Base-by-base conservation (phyloP, 176 grass and related monocot species). In the Elaeis guineensis region DNA sequence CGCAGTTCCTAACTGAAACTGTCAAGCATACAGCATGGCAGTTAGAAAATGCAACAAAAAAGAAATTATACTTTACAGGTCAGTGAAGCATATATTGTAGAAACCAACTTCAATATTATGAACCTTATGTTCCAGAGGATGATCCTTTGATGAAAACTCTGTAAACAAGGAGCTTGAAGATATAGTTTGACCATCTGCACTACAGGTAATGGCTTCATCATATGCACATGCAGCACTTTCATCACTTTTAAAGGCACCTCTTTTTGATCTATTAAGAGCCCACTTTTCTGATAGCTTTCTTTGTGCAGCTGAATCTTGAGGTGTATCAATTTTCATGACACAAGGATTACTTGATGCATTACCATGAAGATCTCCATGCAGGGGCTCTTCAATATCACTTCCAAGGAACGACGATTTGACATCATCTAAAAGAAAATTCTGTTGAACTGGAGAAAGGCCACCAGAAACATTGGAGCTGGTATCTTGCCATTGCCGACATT, bases 401-500 rank as follows among this genome's bases (percentile, higher is more conserved):
- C 77, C 72, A 51, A 64, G 78, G 80, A 85, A 77, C 69, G 87
- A 79, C 39, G 84, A 89, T 70, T 81, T 92, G 48, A 77, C 69
- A 75, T 78, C 86, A 69, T 64, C 85, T 66, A 86, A 70, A 74
- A 89, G 75, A 11, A 84, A 75, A 73, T 87, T 83, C 49, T 85
- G 81, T 29, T 80, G 84, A 64, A 76, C 52, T 55, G 49, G 23
- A 83, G 62, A 54, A 70, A 64, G 14, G 18, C 70, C 68, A 59
- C 65, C 58, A 77, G 73, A 83, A 58, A 59, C 64, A 77, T 44
- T 51, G 25, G 49, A 62, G 52, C 57, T 25, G 6, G 35, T 77
- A 66, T 69, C 81, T 78, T 74, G 54, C 84, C 81, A 92, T 73
- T 75, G 82, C 59, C 81, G 82, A 71, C 93, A 98, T 62, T 75